Conservation (phyloP, 768 basidiomycete species). For the Punctularia strigosozonata region DNA sequence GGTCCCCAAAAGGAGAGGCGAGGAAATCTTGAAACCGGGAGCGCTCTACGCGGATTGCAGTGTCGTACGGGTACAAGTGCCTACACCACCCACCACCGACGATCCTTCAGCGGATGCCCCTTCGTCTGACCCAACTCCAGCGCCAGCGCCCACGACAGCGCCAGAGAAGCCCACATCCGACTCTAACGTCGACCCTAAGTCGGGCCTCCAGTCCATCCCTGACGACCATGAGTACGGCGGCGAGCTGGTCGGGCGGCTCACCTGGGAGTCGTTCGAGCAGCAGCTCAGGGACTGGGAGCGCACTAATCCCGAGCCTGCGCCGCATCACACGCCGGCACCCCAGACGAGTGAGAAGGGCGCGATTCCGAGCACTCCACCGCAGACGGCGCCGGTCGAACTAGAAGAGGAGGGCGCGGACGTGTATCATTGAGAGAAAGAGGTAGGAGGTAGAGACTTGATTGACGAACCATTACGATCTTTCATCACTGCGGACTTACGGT, state of each 20-base stretch:
- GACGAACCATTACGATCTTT: no score
- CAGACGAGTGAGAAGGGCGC: no score
- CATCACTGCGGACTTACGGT: no score
- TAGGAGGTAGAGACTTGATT: no score
- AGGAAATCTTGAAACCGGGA: constrained; percentile 67
- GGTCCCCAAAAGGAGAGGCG: constrained; percentile 14
- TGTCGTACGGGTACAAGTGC: constrained; percentile 27
- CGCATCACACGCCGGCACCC: no score
- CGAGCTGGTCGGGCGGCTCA: constrained; percentile 48
- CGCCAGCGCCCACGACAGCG: no score
- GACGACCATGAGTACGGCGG: constrained; percentile 69
- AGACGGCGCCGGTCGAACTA: no score
- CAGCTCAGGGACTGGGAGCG: constrained; percentile 63
- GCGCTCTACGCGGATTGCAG: constrained; percentile 71
- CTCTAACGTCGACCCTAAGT: constrained; percentile 8
- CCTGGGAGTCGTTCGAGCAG: constrained; percentile 71
- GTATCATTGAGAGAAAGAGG: no score
- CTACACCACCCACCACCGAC: constrained; percentile 9
- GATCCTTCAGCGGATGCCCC: constrained; percentile 10
- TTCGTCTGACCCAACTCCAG: no score
- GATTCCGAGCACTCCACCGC: no score
- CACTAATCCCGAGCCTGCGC: no score
- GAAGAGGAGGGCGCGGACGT: no score
- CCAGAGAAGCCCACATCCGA: constrained; percentile 12
- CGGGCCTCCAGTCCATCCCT: constrained; percentile 23